phyloP scores from a whole-genome alignment of 306 rosid species.

The Glycine tomentella region DNA sequence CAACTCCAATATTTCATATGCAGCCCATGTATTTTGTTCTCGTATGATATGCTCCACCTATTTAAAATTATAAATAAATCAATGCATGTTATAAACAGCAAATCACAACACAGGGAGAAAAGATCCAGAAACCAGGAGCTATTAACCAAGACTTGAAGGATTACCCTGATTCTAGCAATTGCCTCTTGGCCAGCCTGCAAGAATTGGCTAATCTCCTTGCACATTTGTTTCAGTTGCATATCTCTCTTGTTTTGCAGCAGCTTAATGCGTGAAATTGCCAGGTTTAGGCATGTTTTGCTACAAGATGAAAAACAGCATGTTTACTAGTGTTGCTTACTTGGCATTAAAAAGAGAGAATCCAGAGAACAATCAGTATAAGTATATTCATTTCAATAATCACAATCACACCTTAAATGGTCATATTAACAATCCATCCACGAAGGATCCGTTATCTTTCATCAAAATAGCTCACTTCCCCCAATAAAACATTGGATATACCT shows the following conservation, averaged over 20 bases:
- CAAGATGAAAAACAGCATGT: slow-evolving; percentile 15
- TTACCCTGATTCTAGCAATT: slow-evolving; percentile 93
- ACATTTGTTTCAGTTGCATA: slow-evolving; percentile 84
- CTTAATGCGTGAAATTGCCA: slow-evolving; percentile 89
- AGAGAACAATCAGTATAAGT: slow-evolving; percentile 12
- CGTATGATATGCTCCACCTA: slow-evolving; percentile 98
- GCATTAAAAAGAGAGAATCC: slow-evolving; percentile 18
- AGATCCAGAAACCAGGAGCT: slow-evolving; percentile 14
- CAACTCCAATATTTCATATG: slow-evolving; percentile 94
- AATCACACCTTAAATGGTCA: slow-evolving; percentile 11
- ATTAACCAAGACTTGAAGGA: slow-evolving; percentile 41
- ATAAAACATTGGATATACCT: slow-evolving; percentile 22
- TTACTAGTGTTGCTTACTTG: not conserved
- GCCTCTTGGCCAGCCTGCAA: slow-evolving; percentile 97
- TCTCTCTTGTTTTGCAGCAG: slow-evolving; percentile 98
- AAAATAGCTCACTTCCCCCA: slow-evolving; percentile 29
- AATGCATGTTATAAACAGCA: slow-evolving; percentile 14
- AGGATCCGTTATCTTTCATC: slow-evolving; percentile 10
- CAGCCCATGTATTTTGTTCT: slow-evolving; percentile 90
- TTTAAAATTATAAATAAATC: slow-evolving; percentile 23
- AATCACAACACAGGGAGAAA: slow-evolving; percentile 21
- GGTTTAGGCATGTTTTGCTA: slow-evolving; percentile 88
- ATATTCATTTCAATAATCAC: slow-evolving; percentile 5
- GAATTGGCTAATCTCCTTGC: slow-evolving; percentile 93
- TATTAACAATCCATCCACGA: not conserved